Evolutionary conservation across 345 rosid species (phyloP).

Genomic region (Corymbia maculata): DNA sequence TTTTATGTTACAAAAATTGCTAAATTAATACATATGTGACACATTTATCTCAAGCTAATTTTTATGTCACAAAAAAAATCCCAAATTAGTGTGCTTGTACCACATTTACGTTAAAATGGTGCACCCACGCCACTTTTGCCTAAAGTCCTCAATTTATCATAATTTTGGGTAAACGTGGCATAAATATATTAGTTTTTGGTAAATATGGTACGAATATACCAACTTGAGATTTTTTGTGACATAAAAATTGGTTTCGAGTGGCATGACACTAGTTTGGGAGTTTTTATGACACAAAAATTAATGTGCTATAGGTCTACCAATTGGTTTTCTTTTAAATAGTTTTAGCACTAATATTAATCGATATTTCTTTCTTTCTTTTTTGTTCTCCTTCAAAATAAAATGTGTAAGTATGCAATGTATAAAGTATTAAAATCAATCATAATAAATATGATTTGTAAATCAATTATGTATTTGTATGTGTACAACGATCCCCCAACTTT

Average conservation of each 20-base stretch:
- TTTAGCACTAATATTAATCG: neutral
- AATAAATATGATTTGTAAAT: neutral
- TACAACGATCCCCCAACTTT: neutral
- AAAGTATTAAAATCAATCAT: neutral
- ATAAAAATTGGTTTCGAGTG: neutral
- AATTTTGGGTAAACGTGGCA: no score
- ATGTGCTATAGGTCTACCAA: rapidly evolving
- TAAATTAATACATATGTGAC: no score
- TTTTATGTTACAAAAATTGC: no score
- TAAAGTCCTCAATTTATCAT: neutral
- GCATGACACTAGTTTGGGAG: neutral
- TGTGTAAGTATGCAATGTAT: neutral
- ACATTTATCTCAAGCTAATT: no score
- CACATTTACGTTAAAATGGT: neutral
- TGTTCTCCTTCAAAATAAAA: neutral
- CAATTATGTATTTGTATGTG: neutral
- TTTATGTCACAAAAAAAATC: neutral
- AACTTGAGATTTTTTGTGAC: neutral
- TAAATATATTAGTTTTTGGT: neutral
- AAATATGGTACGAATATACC: rapidly evolving
- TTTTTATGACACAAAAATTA: neutral
- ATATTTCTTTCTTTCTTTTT: neutral
- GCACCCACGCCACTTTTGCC: neutral
- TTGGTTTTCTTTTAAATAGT: neutral
- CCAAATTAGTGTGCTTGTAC: neutral